Conservation (phyloP, 2,329 filamentous ascomycete genomes). For the Pleomassaria siparia region DNA sequence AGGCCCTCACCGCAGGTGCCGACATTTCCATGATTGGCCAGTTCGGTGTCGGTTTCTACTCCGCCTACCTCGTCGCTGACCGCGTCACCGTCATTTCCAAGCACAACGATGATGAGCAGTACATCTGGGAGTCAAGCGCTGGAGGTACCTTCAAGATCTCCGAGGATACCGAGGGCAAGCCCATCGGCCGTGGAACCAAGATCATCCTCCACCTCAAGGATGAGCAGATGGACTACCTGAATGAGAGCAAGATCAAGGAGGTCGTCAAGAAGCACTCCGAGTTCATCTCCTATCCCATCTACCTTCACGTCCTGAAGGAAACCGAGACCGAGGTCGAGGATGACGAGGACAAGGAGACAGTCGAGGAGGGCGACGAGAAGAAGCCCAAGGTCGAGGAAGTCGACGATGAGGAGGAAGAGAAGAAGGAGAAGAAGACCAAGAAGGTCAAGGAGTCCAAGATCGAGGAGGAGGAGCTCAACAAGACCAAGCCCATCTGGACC, state of each 20-base stretch:
- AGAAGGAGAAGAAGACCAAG: conserved; percentile 97
- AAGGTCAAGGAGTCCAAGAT: conserved; percentile 98
- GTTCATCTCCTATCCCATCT: conserved; percentile 99
- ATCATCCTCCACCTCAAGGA: conserved; percentile 99
- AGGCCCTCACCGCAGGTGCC: conserved; percentile 95
- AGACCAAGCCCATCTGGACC: conserved; percentile 99
- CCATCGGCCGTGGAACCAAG: conserved; percentile 91
- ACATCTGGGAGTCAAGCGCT: conserved; percentile 97
- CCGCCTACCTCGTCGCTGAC: conserved; percentile 98
- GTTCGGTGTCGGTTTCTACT: conserved; percentile 99
- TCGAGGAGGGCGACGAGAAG: conserved; percentile 76
- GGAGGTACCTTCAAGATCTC: conserved; percentile 96
- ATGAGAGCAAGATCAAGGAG: conserved; percentile 99
- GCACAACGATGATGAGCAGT: conserved; percentile 99
- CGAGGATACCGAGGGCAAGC: conserved; percentile 87
- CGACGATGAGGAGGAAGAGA: conserved; percentile 78
- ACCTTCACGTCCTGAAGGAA: conserved; percentile 99
- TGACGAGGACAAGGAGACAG: conserved; percentile 74
- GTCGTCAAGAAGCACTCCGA: conserved; percentile 99
- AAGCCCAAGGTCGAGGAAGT: conserved; percentile 96
- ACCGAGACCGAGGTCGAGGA: conserved; percentile 98
- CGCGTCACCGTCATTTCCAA: conserved; percentile 94
- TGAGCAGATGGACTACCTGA: conserved; percentile 96
- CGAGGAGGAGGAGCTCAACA: conserved; percentile 99
- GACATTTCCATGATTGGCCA: conserved; percentile 99